These are phyloP conservation scores for Macroventuria anomochaeta DNA, from an alignment of 2,329 filamentous ascomycete genomes.

Conservation along the genomic window DNA sequence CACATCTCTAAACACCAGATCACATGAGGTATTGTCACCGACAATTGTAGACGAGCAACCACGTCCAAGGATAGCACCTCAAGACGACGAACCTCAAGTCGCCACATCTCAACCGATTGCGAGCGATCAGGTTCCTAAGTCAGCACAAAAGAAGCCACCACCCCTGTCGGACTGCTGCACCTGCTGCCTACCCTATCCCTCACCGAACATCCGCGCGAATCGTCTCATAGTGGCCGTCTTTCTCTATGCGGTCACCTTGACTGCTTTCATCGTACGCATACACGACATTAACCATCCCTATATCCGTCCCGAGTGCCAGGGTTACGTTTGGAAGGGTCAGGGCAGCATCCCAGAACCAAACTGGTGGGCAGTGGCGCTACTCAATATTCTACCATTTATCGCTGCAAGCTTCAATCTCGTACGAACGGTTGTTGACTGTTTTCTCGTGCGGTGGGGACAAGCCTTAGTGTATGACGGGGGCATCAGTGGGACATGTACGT, in stretches of 20 bases:
- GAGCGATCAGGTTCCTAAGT: background rate
- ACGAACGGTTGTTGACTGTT: constrained; percentile 19
- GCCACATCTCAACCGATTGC: background rate
- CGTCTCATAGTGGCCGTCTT: constrained; percentile 20
- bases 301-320: background rate
- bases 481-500: background rate
- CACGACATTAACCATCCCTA: constrained; percentile 1
- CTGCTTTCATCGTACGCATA: constrained; percentile 23
- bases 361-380: constrained; percentile 17
- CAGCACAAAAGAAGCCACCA: background rate
- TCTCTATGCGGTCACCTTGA: constrained; percentile 8
- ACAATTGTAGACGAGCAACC: constrained; percentile 2
- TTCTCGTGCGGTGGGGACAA: constrained; percentile 19
- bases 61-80: background rate
- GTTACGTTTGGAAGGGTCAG: background rate
- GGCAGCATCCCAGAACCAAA: background rate
- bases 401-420: constrained; percentile 20
- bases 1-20: background rate
- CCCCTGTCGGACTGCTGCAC: background rate
- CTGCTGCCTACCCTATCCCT: constrained; percentile 2
- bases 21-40: background rate
- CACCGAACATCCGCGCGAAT: constrained; percentile 17
- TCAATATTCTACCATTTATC: constrained; percentile 24
- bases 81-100: background rate
- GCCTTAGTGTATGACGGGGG: constrained; percentile 5